A percentile compares a stretch with the other conserved stretches of the same genome.
These are phyloP conservation scores for Aspergillus sp. DNA, from an alignment of 2,329 filamentous ascomycete species.

Conservation along the genomic window DNA sequence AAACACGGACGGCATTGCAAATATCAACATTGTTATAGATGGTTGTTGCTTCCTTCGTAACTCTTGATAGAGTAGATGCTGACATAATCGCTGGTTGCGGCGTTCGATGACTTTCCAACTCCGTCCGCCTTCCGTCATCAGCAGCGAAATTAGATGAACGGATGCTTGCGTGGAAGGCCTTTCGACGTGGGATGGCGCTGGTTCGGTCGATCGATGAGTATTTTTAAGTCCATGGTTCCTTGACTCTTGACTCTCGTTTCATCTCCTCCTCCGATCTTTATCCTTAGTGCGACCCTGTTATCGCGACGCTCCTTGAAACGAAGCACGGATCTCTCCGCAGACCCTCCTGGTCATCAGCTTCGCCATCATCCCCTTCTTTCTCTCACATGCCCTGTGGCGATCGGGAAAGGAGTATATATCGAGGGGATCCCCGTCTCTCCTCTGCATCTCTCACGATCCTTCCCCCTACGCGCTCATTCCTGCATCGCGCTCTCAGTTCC, in stretches of 20 bases:
- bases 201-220: not conserved
- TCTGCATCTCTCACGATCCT: too few species aligned
- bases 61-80: conserved; percentile 9
- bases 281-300: not conserved
- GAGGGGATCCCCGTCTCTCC: too few species aligned
- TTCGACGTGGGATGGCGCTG: not conserved
- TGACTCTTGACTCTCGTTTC: not conserved
- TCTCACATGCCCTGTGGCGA: not conserved
- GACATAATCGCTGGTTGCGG: conserved; percentile 24
- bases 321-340: conserved; percentile 32
- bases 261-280: not conserved
- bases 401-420: too few species aligned
- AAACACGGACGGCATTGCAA: too few species aligned
- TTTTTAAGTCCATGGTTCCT: not conserved
- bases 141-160: too few species aligned
- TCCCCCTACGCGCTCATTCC: conserved; percentile 5
- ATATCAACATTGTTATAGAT: too few species aligned
- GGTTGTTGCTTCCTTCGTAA: not conserved
- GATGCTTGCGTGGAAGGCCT: not conserved
- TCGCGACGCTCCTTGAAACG: conserved; percentile 27
- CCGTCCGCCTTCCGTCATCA: not conserved
- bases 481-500: not conserved
- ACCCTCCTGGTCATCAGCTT: conserved; percentile 16
- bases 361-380: not conserved
- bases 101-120: conserved; percentile 13